Evolutionary conservation across 78 protist species (phyloP), one percentile per base, ranked within the genome.

Genomic region (Cavenderia fasciculata): DNA sequence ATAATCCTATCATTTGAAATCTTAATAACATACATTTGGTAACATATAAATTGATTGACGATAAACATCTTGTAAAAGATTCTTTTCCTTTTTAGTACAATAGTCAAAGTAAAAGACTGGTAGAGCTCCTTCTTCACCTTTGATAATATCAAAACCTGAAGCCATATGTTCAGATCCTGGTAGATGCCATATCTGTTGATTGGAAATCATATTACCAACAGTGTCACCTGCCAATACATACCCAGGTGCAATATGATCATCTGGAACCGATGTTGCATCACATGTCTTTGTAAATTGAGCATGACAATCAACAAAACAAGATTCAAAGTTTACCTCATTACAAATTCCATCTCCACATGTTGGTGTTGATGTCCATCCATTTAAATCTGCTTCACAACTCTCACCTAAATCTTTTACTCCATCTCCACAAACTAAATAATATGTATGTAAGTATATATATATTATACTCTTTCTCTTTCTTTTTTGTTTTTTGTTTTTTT

Each of bases 281-380:
- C 59, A 69, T 3, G 23, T 8, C 47, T 40, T 14, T 2, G 54
- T 34, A 2, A 41, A 23, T 8, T 66, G 12, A 2, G 4, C 4
- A 41, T 43, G 23, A 18, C 73, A 66, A 11, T 66, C 73, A 11
- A 41, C 4, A 36, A 66, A 4, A 43, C 75, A 69, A 5, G 14
- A 6, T 7, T 56, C 41, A 2, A 10, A 7, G 2, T 19, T 36
- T 23, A 40, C 73, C 31, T 66, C 73, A 66, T 66, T 36, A 66
- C 73, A 66, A 43, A 66, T 66, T 11, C 73, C 51, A 66, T 66
- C 49, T 19, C 73, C 73, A 41, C 73, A 66, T 23, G 2, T 66
- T 2, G 36, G 2, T 11, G 73, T 14, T 56, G 62, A 21, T 56
- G 6, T 21, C 11, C 21, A 14, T 5, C 34, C n/a, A 14, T n/a